Percentiles rank a stretch among this genome's conserved stretches.
These are phyloP conservation scores for Aspergillus pseudotamarii DNA, from an alignment of 2,329 filamentous ascomycete genomes.

Conservation along the genomic window DNA sequence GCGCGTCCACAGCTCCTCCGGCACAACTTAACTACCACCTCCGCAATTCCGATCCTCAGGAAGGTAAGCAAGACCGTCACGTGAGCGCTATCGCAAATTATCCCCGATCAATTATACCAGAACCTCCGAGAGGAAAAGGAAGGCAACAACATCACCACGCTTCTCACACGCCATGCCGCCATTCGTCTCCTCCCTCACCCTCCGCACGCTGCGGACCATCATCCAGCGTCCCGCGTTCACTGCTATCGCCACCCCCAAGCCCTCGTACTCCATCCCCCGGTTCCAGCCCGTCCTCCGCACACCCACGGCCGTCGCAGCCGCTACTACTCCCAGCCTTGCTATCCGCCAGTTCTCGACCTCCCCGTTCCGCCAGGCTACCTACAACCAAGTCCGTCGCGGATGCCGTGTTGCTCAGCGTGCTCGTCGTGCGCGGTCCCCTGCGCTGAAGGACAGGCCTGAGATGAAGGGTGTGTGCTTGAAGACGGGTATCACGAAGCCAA, in stretches of 20 bases:
- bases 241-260: conserved; percentile 27
- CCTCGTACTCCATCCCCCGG: conserved; percentile 21
- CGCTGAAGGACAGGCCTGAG: conserved; percentile 73
- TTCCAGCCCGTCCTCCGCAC: conserved; percentile 36
- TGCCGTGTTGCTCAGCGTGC: conserved; percentile 78
- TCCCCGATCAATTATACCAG: conserved; percentile 7
- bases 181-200: conserved; percentile 36
- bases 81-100: conserved; percentile 24
- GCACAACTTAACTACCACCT: conserved; percentile 25
- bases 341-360: conserved; percentile 61
- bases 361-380: conserved; percentile 61
- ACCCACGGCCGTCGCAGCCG: conserved; percentile 25
- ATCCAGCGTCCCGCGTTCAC: conserved; percentile 29
- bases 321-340: conserved; percentile 20
- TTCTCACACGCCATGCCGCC: conserved; percentile 35
- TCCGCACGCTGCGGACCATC: conserved; percentile 39
- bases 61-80: conserved; percentile 19
- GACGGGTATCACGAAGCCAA: conserved; percentile 90
- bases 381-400: conserved; percentile 74
- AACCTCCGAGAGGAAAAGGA: not conserved
- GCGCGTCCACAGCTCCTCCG: conserved; percentile 43
- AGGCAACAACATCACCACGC: conserved; percentile 9
- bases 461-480: conserved; percentile 96
- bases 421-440: conserved; percentile 85
- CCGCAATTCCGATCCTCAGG: conserved; percentile 20